phyloP scores from a whole-genome alignment of 495 filamentous ascomycete species.

The Friedmanniomyces simplex region DNA sequence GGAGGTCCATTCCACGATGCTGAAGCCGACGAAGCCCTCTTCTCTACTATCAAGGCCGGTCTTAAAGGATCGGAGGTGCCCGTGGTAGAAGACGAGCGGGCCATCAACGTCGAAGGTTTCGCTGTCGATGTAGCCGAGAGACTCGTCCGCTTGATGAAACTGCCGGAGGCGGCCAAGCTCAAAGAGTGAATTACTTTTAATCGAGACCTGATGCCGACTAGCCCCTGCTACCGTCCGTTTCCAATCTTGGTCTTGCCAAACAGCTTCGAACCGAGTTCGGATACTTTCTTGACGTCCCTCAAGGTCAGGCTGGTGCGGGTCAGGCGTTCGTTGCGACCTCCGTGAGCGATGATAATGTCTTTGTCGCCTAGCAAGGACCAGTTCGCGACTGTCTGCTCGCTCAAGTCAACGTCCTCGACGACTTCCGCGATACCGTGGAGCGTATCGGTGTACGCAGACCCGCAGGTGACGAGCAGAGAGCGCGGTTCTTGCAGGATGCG shows the following conservation, averaged over 20 bases:
- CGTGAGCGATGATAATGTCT: conserved; percentile 37
- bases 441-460: conserved; percentile 27
- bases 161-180: not conserved
- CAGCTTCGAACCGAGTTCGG: conserved; percentile 18
- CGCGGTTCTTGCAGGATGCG: conserved; percentile 80
- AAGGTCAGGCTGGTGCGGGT: conserved; percentile 82
- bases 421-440: conserved; percentile 34
- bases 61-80: conserved; percentile 32
- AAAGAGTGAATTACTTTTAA: no score
- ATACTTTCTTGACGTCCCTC: conserved; percentile 80
- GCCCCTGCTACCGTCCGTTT: no score
- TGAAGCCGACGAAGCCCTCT: conserved; percentile 37
- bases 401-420: conserved; percentile 29
- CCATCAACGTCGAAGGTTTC: conserved; percentile 41
- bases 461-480: conserved; percentile 31
- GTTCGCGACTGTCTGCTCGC: conserved; percentile 57
- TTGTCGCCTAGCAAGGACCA: conserved; percentile 66
- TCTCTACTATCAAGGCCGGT: conserved; percentile 18
- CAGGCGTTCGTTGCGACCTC: conserved; percentile 49
- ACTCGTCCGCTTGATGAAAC: conserved; percentile 13
- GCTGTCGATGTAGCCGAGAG: conserved; percentile 35
- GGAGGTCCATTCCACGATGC: conserved; percentile 36
- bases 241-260: conserved; percentile 16
- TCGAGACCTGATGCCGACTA: no score
- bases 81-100: conserved; percentile 30